Conservation (phyloP, 2,329 filamentous ascomycete species). For the Xylaria sp. region DNA sequence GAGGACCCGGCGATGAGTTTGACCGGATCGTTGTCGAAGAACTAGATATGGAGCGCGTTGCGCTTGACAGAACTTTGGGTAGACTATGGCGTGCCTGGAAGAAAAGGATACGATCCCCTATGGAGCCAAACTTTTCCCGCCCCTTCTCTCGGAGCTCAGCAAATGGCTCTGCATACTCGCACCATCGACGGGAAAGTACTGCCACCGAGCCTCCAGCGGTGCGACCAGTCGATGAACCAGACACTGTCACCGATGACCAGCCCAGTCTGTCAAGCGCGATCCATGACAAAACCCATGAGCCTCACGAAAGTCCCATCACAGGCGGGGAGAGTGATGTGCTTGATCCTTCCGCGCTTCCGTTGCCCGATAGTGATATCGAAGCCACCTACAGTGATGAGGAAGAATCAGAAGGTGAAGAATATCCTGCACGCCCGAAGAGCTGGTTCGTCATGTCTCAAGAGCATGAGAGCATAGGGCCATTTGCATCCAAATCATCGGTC, state of each 20-base stretch:
- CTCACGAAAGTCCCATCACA: neutral
- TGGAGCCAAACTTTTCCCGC: conserved; percentile 52
- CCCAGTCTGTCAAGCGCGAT: neutral
- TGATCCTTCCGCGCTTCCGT: conserved; percentile 66
- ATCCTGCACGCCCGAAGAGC: conserved; percentile 54
- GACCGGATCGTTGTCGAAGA: conserved; percentile 85
- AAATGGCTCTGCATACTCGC: conserved; percentile 40
- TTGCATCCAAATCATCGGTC: conserved; percentile 44
- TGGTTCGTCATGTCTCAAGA: conserved; percentile 44
- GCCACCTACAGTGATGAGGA: conserved; percentile 69
- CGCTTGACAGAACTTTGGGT: conserved; percentile 85
- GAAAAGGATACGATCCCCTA: conserved; percentile 73
- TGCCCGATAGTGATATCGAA: conserved; percentile 71
- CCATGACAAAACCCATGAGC: conserved; percentile 3
- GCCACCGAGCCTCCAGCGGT: conserved; percentile 49
- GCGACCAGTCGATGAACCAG: conserved; percentile 35
- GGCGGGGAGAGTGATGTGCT: conserved; percentile 27
- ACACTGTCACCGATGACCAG: conserved; percentile 35
- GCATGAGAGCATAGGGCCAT: conserved; percentile 43
- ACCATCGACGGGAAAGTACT: conserved; percentile 48
- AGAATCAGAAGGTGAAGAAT: conserved; percentile 49
- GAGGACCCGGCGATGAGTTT: conserved; percentile 54
- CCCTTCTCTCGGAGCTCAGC: conserved; percentile 57
- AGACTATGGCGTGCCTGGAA: conserved; percentile 95
- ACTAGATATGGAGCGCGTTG: conserved; percentile 89